A percentile compares a stretch with the other conserved stretches of the same genome.
phyloP scores from a whole-genome alignment of 1,284 basidiomycete species.

The Fistulina hepatica region DNA sequence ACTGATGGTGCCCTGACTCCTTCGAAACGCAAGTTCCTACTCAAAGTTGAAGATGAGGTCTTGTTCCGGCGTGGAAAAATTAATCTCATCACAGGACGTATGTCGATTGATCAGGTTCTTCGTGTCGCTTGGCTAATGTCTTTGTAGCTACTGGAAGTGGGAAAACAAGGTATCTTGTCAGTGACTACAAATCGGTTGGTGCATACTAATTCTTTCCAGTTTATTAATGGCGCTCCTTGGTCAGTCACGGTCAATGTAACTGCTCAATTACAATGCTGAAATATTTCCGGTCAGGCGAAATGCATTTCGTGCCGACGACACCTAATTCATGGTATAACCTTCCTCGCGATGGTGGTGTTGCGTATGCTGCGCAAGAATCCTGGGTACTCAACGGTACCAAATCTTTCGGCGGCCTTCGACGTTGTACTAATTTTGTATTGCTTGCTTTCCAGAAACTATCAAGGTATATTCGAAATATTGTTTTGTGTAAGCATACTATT shows the following conservation, averaged over 20 bases:
- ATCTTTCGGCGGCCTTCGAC: no score
- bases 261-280: not conserved
- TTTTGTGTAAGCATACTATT: no score
- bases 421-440: no score
- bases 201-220: no score
- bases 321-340: constrained; percentile 55
- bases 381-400: constrained; percentile 45
- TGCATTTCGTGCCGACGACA: constrained; percentile 47
- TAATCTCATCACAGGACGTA: constrained; percentile 16
- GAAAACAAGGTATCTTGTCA: no score
- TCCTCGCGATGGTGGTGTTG: constrained; percentile 55
- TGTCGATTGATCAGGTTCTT: no score
- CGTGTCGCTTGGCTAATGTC: no score
- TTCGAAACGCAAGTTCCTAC: constrained; percentile 11
- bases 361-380: constrained; percentile 71
- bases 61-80: constrained; percentile 13
- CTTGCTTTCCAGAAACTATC: no score
- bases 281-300: constrained; percentile 31
- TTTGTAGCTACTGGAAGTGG: not conserved
- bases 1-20: constrained; percentile 20
- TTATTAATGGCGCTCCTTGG: constrained; percentile 48
- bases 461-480: no score
- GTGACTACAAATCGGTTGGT: no score
- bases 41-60: constrained; percentile 14
- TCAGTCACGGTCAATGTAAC: constrained; percentile 7